phyloP scores from a whole-genome alignment of 805 yeast genomes.

The Cyberlindnera bimundalis region DNA sequence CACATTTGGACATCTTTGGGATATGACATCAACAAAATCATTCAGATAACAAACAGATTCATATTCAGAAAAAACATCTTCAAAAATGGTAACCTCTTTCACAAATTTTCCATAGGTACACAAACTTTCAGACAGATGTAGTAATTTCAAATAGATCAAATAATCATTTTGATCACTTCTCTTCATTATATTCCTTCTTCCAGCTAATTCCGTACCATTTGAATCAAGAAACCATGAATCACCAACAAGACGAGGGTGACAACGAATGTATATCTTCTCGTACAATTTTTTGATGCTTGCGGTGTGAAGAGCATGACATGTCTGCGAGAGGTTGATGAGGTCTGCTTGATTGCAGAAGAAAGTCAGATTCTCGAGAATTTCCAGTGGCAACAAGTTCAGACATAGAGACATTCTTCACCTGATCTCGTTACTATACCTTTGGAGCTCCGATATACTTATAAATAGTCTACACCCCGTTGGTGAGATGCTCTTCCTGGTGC shows the following conservation, averaged over 20 bases:
- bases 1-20: slow-evolving; percentile 21
- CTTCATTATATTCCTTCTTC: slow-evolving; percentile 32
- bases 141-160: slow-evolving; percentile 37
- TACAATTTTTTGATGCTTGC: slow-evolving; percentile 36
- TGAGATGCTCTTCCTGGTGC: too few relatives aligned
- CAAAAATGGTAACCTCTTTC: slow-evolving; percentile 34
- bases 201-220: slow-evolving; percentile 37
- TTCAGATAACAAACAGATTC: slow-evolving; percentile 23
- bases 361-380: not conserved
- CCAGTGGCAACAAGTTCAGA: not conserved
- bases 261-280: slow-evolving; percentile 34
- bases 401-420: not conserved
- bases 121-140: slow-evolving; percentile 37
- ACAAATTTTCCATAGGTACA: slow-evolving; percentile 31
- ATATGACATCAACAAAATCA: slow-evolving; percentile 24
- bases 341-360: slow-evolving; percentile 4
- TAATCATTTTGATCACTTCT: slow-evolving; percentile 35
- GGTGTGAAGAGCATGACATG: slow-evolving; percentile 24
- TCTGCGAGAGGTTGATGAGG: slow-evolving; percentile 4
- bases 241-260: slow-evolving; percentile 31
- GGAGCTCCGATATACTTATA: too few relatives aligned
- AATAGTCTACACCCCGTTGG: too few relatives aligned
- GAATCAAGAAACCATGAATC: slow-evolving; percentile 33
- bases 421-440: too few relatives aligned
- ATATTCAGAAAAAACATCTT: slow-evolving; percentile 28